phyloP scores from a whole-genome alignment of 2,329 filamentous ascomycete species.

The Scedosporium boydii region DNA sequence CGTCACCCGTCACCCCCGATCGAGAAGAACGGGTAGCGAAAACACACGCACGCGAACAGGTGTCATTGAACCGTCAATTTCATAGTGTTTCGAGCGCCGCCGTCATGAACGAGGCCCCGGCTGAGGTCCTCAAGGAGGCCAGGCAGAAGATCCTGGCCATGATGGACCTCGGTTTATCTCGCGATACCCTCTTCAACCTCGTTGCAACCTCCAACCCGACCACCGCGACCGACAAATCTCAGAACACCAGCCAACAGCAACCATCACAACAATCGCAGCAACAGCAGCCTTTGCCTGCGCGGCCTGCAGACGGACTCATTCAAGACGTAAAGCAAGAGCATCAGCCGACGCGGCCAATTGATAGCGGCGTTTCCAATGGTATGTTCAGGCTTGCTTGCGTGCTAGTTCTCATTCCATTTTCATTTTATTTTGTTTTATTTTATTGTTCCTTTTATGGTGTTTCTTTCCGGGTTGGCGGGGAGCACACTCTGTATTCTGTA shows the following conservation, averaged over 20 bases:
- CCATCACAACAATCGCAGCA: constrained; percentile 9
- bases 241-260: constrained; percentile 7
- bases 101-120: constrained; percentile 20
- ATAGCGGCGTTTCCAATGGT: not conserved
- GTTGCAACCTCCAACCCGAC: constrained; percentile 9
- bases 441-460: too few species aligned
- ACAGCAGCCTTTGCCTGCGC: constrained; percentile 9
- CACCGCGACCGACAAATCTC: not conserved
- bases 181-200: constrained; percentile 23
- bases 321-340: constrained; percentile 3
- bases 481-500: too few species aligned
- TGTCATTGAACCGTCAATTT: not conserved
- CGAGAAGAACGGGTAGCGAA: not conserved
- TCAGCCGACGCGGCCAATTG: constrained; percentile 1
- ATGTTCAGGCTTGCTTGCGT: not conserved
- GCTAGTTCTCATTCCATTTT: not conserved
- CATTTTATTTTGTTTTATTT: not conserved
- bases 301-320: constrained; percentile 1
- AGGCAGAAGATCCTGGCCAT: constrained; percentile 34
- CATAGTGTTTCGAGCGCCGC: not conserved
- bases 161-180: constrained; percentile 34
- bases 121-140: constrained; percentile 34
- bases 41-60: not conserved
- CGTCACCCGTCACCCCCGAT: not conserved
- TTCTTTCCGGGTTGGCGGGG: too few species aligned